Percentiles rank a stretch among this genome's conserved stretches.
phyloP scores from a whole-genome alignment of 2,329 filamentous ascomycete genomes.

The Hysterium pulicare region DNA sequence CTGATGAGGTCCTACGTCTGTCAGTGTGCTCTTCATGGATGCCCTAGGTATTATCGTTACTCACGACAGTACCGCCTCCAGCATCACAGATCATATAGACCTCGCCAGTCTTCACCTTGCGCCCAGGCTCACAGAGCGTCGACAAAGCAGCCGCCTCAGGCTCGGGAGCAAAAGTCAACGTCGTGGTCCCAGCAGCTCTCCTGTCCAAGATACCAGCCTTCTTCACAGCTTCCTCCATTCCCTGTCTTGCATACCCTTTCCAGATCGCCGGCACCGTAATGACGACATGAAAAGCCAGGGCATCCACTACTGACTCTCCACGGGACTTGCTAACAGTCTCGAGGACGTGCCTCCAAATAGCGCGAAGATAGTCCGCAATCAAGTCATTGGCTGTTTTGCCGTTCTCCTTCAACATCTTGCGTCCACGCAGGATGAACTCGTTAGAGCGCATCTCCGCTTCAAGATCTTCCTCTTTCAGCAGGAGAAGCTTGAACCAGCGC shows the following conservation, averaged over 20 bases:
- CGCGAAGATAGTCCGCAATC: conserved; percentile 7
- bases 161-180: conserved; percentile 19
- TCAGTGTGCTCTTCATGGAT: background rate
- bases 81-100: conserved; percentile 19
- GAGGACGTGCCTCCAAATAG: conserved; percentile 7
- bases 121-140: conserved; percentile 9
- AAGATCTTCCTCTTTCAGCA: conserved; percentile 5
- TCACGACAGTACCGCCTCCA: conserved; percentile 24
- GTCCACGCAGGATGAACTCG: background rate
- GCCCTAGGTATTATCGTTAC: background rate
- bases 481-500: conserved; percentile 12
- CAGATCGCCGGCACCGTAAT: conserved; percentile 11
- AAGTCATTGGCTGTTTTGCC: conserved; percentile 6
- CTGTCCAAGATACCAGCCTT: conserved; percentile 5
- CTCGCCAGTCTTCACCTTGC: conserved; percentile 9
- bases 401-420: conserved; percentile 3
- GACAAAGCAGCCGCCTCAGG: conserved; percentile 22
- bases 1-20: conserved; percentile 7
- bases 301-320: background rate
- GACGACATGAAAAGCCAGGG: conserved; percentile 7
- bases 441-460: conserved; percentile 1
- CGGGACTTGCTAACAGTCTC: conserved; percentile 1
- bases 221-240: conserved; percentile 6
- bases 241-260: conserved; percentile 5
- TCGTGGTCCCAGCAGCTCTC: conserved; percentile 9